Conservation (phyloP, 768 basidiomycete genomes). For the Termitomyces heimii region DNA sequence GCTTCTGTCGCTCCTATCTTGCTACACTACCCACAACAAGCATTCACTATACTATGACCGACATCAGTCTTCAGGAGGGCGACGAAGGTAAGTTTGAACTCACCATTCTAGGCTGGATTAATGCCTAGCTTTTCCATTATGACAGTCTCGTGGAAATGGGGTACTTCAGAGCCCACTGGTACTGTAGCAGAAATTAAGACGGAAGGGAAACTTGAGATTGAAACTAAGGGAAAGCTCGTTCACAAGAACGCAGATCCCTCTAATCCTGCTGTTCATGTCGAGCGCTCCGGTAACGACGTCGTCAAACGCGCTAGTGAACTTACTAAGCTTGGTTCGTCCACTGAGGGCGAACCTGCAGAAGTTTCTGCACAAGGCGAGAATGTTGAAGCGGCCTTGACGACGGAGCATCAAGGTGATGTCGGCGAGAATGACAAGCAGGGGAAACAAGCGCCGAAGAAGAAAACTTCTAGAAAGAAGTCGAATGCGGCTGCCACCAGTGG, state of each 20-base stretch:
- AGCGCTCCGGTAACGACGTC: conserved; percentile 21
- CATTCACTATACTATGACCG: conserved; percentile 13
- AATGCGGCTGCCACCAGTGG: conserved; percentile 6
- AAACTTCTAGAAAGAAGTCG: conserved; percentile 8
- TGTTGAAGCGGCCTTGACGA: background rate
- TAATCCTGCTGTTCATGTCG: conserved; percentile 23
- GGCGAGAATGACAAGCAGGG: background rate
- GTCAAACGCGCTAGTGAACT: conserved; percentile 24
- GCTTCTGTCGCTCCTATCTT: background rate
- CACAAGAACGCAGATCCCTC: conserved; percentile 21
- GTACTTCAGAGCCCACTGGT: conserved; percentile 13
- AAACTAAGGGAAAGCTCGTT: conserved; percentile 19
- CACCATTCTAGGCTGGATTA: background rate
- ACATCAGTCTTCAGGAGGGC: conserved; percentile 20
- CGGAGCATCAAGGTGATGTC: background rate
- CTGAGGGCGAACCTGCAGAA: background rate
- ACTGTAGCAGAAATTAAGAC: conserved; percentile 20
- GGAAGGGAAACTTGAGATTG: conserved; percentile 20
- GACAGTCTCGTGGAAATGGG: conserved; percentile 23
- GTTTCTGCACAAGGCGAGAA: background rate
- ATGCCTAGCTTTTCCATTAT: background rate
- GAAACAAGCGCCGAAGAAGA: conserved; percentile 6
- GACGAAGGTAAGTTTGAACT: conserved; percentile 17
- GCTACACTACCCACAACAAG: background rate
- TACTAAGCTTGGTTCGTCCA: conserved; percentile 11